A percentile compares a stretch with the other conserved stretches of the same genome.
These are phyloP conservation scores for Sanghuangporus baumii DNA, from an alignment of 1,284 basidiomycete genomes.

Conservation along the genomic window DNA sequence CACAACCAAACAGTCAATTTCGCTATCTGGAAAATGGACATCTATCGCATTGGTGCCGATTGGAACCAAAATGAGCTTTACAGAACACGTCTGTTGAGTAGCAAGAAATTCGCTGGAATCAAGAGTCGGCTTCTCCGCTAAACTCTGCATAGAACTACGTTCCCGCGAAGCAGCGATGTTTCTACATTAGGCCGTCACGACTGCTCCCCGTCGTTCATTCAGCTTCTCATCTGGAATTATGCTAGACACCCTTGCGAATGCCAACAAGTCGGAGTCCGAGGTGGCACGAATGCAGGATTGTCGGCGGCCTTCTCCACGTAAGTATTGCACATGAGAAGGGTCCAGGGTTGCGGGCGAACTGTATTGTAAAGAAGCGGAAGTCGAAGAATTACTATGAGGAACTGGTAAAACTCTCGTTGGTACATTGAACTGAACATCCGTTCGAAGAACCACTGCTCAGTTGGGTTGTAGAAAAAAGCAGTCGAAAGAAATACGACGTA, in stretches of 20 bases:
- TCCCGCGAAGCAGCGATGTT: constrained; percentile 7
- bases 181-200: constrained; percentile 1
- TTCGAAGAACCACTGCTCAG: too few species aligned
- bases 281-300: not conserved
- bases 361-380: not conserved
- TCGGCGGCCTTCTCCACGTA: not conserved
- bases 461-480: not conserved
- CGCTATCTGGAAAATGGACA: constrained; percentile 19
- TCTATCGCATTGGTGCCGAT: constrained; percentile 23
- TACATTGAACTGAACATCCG: not conserved
- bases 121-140: constrained; percentile 7
- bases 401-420: not conserved
- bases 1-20: constrained; percentile 23
- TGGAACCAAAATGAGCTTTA: constrained; percentile 12
- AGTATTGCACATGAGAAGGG: not conserved
- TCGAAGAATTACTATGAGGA: not conserved
- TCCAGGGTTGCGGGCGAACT: not conserved
- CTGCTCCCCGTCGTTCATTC: not conserved
- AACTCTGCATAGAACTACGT: not conserved
- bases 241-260: not conserved
- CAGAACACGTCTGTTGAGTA: constrained; percentile 12
- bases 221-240: constrained; percentile 3
- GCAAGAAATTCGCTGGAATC: not conserved
- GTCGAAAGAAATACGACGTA: not conserved
- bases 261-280: constrained; percentile 1